Conservation (phyloP, 2,329 filamentous ascomycete genomes). For the Emmonsia crescens region DNA sequence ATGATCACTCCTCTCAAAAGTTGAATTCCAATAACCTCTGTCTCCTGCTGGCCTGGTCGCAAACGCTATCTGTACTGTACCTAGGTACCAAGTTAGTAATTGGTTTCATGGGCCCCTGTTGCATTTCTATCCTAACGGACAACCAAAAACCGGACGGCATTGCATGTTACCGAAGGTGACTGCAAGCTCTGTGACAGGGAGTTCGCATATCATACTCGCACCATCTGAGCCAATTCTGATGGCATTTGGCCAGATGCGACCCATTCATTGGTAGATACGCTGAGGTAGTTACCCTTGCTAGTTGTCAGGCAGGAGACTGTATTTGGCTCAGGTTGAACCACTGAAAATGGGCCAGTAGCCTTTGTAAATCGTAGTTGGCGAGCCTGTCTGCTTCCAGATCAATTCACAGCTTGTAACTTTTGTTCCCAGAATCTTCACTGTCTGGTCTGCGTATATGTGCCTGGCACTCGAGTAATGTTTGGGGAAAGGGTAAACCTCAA, state of each 20-base stretch:
- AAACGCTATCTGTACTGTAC: not conserved
- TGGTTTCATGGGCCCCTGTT: not conserved
- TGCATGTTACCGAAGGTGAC: not conserved
- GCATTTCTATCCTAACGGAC: not conserved
- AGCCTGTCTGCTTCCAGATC: not conserved
- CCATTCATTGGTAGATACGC: not conserved
- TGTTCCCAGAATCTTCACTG: not conserved
- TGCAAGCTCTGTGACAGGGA: not conserved
- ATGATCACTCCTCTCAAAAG: not conserved
- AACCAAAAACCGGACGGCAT: not conserved
- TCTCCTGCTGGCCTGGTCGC: not conserved
- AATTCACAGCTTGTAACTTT: not conserved
- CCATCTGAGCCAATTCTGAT: constrained; percentile 1
- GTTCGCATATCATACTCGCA: not conserved
- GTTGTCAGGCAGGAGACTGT: not conserved
- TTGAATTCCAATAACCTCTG: not conserved
- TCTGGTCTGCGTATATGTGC: not conserved
- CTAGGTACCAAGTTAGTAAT: not conserved
- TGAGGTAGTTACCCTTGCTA: not conserved
- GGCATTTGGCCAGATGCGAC: not conserved
- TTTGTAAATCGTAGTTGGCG: not conserved
- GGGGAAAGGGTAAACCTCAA: not conserved
- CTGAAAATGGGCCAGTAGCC: not conserved
- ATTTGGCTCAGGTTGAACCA: no score
- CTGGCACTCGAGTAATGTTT: not conserved